phyloP scores from a whole-genome alignment of 2,329 filamentous ascomycete genomes.

The Claviceps cyperi region DNA sequence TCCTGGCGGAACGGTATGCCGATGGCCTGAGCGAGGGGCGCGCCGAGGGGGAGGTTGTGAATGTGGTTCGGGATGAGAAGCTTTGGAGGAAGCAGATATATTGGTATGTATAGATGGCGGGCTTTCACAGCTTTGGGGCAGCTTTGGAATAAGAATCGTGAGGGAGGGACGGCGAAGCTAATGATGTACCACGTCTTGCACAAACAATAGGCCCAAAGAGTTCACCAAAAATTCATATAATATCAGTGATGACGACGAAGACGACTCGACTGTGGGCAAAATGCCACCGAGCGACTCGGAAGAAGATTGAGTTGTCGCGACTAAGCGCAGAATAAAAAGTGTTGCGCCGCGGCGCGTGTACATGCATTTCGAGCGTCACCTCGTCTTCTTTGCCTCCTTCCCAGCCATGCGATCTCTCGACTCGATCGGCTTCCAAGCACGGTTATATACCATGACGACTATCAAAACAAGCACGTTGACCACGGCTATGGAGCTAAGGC shows the following conservation, averaged over 20 bases:
- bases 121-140: no score
- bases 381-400: constrained; percentile 16
- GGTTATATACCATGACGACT: constrained; percentile 47
- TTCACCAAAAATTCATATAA: constrained; percentile 53
- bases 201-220: constrained; percentile 52
- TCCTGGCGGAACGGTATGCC: constrained; percentile 58
- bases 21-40: constrained; percentile 58
- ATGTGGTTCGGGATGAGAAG: constrained; percentile 84
- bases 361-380: constrained; percentile 5
- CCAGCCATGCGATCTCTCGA: neutral
- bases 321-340: neutral
- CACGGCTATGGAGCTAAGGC: constrained; percentile 42
- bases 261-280: constrained; percentile 68
- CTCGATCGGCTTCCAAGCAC: constrained; percentile 23
- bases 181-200: neutral
- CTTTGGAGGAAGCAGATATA: constrained; percentile 78
- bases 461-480: constrained; percentile 57
- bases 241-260: constrained; percentile 56
- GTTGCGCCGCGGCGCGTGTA: no score
- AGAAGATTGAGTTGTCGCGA: constrained; percentile 33
- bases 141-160: no score
- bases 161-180: no score
- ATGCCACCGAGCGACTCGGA: constrained; percentile 75
- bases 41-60: constrained; percentile 77
- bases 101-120: constrained; percentile 41